Evolutionary conservation across 305 asterid species (phyloP), one percentile per base, ranked within the genome.

Genomic region (Nicotiana rustica): DNA sequence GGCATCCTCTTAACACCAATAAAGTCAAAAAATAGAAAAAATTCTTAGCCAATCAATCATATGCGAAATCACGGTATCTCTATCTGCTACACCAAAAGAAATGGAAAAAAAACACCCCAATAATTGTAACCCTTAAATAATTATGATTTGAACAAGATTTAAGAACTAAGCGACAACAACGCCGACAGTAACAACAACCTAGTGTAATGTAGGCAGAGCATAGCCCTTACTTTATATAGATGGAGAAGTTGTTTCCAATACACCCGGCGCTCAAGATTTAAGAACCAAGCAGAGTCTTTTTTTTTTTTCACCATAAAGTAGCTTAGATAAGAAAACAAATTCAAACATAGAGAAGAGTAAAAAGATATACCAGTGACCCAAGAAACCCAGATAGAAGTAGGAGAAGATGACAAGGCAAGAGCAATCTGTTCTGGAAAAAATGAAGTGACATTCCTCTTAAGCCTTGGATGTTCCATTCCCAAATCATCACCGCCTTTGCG

Each of bases 341-440:
- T 36, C 31, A 12, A 17, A 36, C 35, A 71, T 25, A 25, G 25
- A 56, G 67, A 67, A 66, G 6, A 25, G 13, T 0, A 14, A 14
- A 0, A 1, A 10, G 13, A 15, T 61, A 49, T 84, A 94, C 97
- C 98, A 80, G 97, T 93, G 69, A 92, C 80, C 98, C 97, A 94
- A 82, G 98, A 93, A 78, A 94, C 87, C 95, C 93, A 91, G 84
- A 94, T 84, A 77, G 97, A 92, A 85, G 82, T 57, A n/a, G 94
- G 91, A 78, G 91, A 79, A 5, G 21, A 10, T 6, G 97, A 94
- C 73, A 94, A 82, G 8, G 97, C 94, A 56, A 94, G 89, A 79
- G 98, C 87, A 83, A 93, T 88, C 82, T 94, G 98, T 80, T 94
- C 97, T 0, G 97, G 98, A n/a, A 87, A 88, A 87, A 90, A 88